phyloP scores from a whole-genome alignment of 1,139 yeast species.

The Hansenula lynferdii region DNA sequence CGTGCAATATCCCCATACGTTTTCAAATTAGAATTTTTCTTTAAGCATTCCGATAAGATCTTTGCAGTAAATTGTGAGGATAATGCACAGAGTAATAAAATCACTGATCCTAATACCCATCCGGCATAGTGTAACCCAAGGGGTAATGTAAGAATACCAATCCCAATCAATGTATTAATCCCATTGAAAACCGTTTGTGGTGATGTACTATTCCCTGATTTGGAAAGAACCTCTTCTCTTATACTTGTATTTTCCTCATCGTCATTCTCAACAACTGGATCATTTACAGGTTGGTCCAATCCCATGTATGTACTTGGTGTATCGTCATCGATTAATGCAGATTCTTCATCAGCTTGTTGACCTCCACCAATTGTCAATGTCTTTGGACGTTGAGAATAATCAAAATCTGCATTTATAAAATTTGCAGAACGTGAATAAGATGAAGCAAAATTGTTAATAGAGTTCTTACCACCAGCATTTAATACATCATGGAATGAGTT shows the following conservation, averaged over 20 bases:
- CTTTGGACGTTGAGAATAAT: conserved; percentile 14
- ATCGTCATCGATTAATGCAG: conserved; percentile 4
- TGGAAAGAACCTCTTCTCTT: conserved; percentile 30
- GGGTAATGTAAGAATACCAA: conserved; percentile 82
- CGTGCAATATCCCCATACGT: conserved; percentile 77
- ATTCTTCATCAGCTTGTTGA: conserved; percentile 9
- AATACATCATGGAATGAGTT: conserved; percentile 21
- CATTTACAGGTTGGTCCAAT: neutral
- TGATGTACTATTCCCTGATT: conserved; percentile 47
- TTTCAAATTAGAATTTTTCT: conserved; percentile 54
- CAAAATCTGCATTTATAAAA: conserved; percentile 22
- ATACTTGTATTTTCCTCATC: conserved; percentile 38
- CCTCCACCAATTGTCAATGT: conserved; percentile 13
- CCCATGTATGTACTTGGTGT: neutral
- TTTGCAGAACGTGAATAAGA: conserved; percentile 21
- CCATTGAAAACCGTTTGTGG: conserved; percentile 89
- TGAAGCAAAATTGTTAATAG: conserved; percentile 19
- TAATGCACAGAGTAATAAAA: conserved; percentile 46
- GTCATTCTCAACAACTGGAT: conserved; percentile 43
- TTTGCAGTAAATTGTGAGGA: conserved; percentile 58
- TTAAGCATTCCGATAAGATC: conserved; percentile 47
- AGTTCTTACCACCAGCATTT: conserved; percentile 19
- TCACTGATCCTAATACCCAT: conserved; percentile 55
- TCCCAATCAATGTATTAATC: conserved; percentile 79
- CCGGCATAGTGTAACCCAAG: conserved; percentile 78